Conservation (phyloP, 371 early-diverging fungal genomes). For the Chytridium lagenaria region DNA sequence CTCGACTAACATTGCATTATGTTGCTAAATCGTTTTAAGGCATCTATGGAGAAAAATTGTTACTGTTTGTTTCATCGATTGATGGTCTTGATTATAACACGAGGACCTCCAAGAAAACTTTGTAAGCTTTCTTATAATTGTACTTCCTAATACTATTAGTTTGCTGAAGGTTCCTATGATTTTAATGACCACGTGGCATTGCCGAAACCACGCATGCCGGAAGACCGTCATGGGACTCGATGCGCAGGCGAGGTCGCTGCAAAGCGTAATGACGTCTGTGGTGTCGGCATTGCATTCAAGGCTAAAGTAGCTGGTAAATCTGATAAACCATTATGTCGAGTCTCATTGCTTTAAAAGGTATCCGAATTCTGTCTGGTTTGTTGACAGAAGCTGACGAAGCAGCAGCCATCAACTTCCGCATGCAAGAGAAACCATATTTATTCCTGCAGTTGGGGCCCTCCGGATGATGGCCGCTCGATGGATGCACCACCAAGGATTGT, state of each 20-base stretch:
- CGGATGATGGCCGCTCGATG: conserved; percentile 87
- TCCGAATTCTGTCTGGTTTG: conserved; percentile 88
- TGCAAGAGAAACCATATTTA: conserved; percentile 89
- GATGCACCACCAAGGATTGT: conserved; percentile 87
- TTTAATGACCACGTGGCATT: conserved; percentile 81
- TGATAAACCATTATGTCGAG: neutral
- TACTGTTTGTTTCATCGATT: conserved; percentile 88
- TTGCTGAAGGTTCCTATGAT: conserved; percentile 87
- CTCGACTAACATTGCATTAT: conserved; percentile 19
- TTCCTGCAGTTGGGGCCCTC: conserved; percentile 95
- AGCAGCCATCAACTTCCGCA: conserved; percentile 82
- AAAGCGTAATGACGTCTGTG: conserved; percentile 83
- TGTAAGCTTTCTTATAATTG: conserved; percentile 59
- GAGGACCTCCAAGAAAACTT: conserved; percentile 87
- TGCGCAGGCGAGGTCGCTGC: conserved; percentile 98
- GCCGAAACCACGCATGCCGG: conserved; percentile 76
- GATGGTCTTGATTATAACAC: conserved; percentile 91
- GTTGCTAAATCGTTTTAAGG: conserved; percentile 44
- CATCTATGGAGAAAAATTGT: conserved; percentile 86
- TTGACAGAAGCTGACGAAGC: conserved; percentile 93
- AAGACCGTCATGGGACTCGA: conserved; percentile 95
- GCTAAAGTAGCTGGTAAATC: conserved; percentile 80
- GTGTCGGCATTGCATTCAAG: conserved; percentile 93
- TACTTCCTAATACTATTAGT: conserved; percentile 49
- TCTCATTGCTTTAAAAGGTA: conserved; percentile 53